These are phyloP conservation scores for Aspergillus sclerotiicarbonarius DNA, from an alignment of 495 filamentous ascomycete species.

Conservation along the genomic window DNA sequence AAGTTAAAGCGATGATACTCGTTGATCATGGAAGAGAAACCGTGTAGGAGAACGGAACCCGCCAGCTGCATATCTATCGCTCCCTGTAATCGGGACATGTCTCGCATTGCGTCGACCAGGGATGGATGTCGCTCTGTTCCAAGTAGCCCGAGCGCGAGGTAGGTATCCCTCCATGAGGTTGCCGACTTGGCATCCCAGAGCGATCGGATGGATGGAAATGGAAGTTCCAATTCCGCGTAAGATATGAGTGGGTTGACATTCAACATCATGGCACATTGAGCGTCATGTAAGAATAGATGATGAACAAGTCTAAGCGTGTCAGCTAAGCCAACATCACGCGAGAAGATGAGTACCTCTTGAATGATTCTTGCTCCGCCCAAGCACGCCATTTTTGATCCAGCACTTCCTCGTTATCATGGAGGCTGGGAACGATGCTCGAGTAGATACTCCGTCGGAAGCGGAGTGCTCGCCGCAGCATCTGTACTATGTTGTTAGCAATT, in stretches of 20 bases:
- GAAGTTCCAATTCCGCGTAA: conserved; percentile 61
- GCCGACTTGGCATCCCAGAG: conserved; percentile 59
- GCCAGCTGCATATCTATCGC: conserved; percentile 51
- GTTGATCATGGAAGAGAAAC: conserved; percentile 56
- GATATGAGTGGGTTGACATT: conserved; percentile 58
- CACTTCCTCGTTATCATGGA: conserved; percentile 44
- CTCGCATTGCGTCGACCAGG: conserved; percentile 50
- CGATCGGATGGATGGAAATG: conserved; percentile 51
- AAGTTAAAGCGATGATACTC: conserved; percentile 59
- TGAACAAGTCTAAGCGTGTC: conserved; percentile 47
- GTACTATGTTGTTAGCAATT: neutral
- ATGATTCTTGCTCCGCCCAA: conserved; percentile 57
- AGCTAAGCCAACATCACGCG: neutral
- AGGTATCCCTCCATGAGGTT: conserved; percentile 54
- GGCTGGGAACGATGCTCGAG: conserved; percentile 36
- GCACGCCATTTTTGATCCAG: conserved; percentile 57
- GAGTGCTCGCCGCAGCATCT: conserved; percentile 42
- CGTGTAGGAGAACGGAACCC: conserved; percentile 53
- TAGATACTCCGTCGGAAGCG: conserved; percentile 43
- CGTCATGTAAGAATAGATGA: conserved; percentile 56
- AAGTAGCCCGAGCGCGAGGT: conserved; percentile 25
- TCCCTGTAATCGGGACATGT: conserved; percentile 43
- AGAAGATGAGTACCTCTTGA: conserved; percentile 44
- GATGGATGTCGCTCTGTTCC: conserved; percentile 41
- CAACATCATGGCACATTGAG: conserved; percentile 57